phyloP scores from a whole-genome alignment of 1,284 basidiomycete genomes.

The Boletus mariae region DNA sequence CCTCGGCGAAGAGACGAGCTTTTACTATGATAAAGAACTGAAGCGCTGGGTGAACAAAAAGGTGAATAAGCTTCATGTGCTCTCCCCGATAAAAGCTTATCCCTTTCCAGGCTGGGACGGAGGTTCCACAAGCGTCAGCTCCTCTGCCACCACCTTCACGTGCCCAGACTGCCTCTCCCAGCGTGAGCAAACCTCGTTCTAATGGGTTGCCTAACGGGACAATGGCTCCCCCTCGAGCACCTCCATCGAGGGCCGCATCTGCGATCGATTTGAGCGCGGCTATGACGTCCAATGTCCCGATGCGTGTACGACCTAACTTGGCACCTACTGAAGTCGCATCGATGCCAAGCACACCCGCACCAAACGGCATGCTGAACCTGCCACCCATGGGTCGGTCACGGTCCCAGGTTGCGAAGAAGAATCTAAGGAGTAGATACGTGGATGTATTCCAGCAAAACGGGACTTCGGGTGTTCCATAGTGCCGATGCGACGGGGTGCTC shows the following conservation, averaged over 20 bases:
- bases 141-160: conserved; percentile 56
- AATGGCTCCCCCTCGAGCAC: conserved; percentile 31
- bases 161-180: conserved; percentile 77
- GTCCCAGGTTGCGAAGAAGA: conserved; percentile 66
- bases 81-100: conserved; percentile 4
- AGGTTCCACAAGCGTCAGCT: conserved; percentile 42
- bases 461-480: conserved; percentile 16
- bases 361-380: conserved; percentile 34
- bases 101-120: conserved; percentile 47
- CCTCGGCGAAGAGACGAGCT: conserved; percentile 87
- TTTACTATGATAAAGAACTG: conserved; percentile 92
- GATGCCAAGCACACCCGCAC: conserved; percentile 35
- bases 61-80: conserved; percentile 42
- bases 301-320: conserved; percentile 63
- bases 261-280: conserved; percentile 54
- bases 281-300: conserved; percentile 47
- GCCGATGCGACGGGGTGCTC: background rate
- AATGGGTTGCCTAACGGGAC: conserved; percentile 22
- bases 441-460: conserved; percentile 72
- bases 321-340: conserved; percentile 45
- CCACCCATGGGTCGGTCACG: conserved; percentile 54
- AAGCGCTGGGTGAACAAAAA: conserved; percentile 98
- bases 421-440: conserved; percentile 78
- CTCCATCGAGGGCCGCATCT: conserved; percentile 57
- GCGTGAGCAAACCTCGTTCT: conserved; percentile 35